These are phyloP conservation scores for Trichoderma asperellum DNA, from an alignment of 2,329 filamentous ascomycete genomes.

Conservation along the genomic window DNA sequence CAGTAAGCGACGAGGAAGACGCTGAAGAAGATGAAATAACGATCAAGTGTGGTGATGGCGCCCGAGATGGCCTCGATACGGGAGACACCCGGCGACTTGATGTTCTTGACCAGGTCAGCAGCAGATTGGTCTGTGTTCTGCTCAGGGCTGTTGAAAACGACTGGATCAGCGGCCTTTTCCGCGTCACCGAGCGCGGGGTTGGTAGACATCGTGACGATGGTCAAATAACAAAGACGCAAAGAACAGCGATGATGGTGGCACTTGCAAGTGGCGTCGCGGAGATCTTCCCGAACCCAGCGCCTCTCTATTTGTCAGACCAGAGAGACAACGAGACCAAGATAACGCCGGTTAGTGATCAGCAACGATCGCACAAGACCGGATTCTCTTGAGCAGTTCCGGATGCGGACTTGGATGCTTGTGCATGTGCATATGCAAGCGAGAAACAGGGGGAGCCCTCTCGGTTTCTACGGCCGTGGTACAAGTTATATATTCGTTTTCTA, in stretches of 20 bases:
- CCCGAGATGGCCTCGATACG: slow-evolving; percentile 61
- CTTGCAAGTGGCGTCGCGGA: neutral
- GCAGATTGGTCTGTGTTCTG: neutral
- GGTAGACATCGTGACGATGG: slow-evolving; percentile 1
- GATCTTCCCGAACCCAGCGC: neutral
- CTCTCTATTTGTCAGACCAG: neutral
- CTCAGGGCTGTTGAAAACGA: slow-evolving; percentile 5
- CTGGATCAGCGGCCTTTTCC: slow-evolving; percentile 9
- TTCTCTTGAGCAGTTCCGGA: slow-evolving; percentile 12
- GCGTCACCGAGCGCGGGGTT: slow-evolving; percentile 16
- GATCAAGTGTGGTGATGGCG: slow-evolving; percentile 56
- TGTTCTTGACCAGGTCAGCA: slow-evolving; percentile 29
- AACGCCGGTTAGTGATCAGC: neutral
- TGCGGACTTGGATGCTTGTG: slow-evolving; percentile 7
- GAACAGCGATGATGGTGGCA: neutral
- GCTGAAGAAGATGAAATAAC: slow-evolving; percentile 60
- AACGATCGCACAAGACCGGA: neutral
- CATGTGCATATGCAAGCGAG: slow-evolving; percentile 9
- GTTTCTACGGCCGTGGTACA: neutral
- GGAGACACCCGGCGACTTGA: slow-evolving; percentile 57
- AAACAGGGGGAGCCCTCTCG: slow-evolving; percentile 8
- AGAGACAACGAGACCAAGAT: neutral
- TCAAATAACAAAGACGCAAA: neutral
- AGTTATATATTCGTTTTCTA: slow-evolving; percentile 23
- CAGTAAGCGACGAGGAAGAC: slow-evolving; percentile 67